Base-by-base conservation (phyloP, 176 grass and related monocot species). In the Metroxylon sagu region DNA sequence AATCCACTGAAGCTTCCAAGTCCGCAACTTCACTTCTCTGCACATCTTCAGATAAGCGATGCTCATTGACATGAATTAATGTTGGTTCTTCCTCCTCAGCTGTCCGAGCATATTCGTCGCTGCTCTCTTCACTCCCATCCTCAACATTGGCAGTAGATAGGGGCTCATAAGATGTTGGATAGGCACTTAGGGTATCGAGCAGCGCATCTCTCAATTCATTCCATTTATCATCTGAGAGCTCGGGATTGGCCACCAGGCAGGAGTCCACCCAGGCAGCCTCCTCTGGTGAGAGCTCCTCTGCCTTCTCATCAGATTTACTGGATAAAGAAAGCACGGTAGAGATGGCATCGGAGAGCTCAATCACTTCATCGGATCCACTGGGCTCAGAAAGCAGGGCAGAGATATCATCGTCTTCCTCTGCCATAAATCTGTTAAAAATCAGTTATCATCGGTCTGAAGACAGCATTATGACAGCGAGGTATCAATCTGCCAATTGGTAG, bases 191-290 rank as follows among this genome's bases (percentile, higher is more conserved):
- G 61, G 78, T 59, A 55, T 87, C 83, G 52, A 90, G 80, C 64
- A 96, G 55, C 4, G 75, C 75, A 50, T 61, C 27, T 60, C 65
- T 96, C 79, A 96, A 56, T 30, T n/a, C 18, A 49, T 53, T 75
- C 92, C 86, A 88, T 52, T 78, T 63, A 75, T 78, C 66, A 18
- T 88, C 80, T 6, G 82, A 76, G 39, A 89, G 62, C 61, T 87
- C 81, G 70, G 77, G 68, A 49, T 79, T 60, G 53, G 76, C 60
- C 25, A 61, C 57, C 19, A 97, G 68, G 71, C 87, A 97, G 14
- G 92, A 90, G 84, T 90, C 78, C 7, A 77, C 87, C 83, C 83
- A 88, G 27, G 86, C 83, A 72, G 79, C 76, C 39, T 97, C 92
- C 54, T 88, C 80, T 0, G 68, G 77, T 61, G 87, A 74, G 50